Conservation (phyloP, 1,284 basidiomycete species). For the Sporisorium scitamineum region DNA sequence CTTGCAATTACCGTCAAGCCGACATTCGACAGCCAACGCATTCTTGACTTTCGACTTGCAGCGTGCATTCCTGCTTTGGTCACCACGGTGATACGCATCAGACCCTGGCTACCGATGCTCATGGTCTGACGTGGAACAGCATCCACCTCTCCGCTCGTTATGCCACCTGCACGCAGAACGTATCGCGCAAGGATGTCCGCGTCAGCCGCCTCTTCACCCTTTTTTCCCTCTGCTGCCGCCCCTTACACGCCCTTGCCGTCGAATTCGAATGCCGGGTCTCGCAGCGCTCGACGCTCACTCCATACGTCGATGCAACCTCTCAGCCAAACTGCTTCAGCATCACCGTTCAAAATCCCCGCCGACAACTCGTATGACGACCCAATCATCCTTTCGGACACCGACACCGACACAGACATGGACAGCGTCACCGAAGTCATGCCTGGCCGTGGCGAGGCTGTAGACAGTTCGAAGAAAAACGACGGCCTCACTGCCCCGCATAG, state of each 20-base stretch:
- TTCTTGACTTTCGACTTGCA: not conserved
- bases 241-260: not conserved
- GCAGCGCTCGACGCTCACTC: not conserved
- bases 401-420: conserved; percentile 12
- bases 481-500: not conserved
- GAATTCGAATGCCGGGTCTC: not conserved
- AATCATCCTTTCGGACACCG: conserved; percentile 28
- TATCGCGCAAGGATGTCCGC: conserved; percentile 12
- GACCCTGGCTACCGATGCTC: not conserved
- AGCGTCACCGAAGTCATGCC: not conserved
- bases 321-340: not conserved
- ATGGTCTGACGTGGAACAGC: conserved; percentile 1
- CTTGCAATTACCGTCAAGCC: not conserved
- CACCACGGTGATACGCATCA: not conserved
- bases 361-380: conserved; percentile 13
- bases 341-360: not conserved
- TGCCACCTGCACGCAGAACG: conserved; percentile 13
- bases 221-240: not conserved
- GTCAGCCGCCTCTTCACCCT: conserved; percentile 7
- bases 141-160: not conserved
- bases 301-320: not conserved
- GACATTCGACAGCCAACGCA: not conserved
- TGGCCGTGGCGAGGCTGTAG: not conserved
- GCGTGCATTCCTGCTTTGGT: not conserved
- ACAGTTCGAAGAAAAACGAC: conserved; percentile 4